A percentile compares a stretch with the other conserved stretches of the same genome.
phyloP scores from a whole-genome alignment of 345 rosid species.

The Draba incana region DNA sequence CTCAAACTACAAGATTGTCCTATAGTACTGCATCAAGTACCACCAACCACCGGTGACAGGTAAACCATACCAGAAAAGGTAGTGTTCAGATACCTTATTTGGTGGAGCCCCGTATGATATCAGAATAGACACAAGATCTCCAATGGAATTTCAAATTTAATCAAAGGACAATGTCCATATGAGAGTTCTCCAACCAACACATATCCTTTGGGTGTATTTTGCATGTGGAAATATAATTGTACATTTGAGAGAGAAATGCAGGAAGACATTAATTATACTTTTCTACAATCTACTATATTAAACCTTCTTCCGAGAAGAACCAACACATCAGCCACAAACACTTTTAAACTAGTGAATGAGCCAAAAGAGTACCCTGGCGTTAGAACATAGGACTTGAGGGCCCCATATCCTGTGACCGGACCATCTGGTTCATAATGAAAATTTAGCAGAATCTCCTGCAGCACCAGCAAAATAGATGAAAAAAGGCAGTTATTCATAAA shows the following conservation, averaged over 20 bases:
- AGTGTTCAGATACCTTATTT: conserved; percentile 59
- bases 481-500: no score
- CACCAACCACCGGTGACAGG: neutral
- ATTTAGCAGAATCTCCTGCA: conserved; percentile 71
- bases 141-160: conserved; percentile 48
- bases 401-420: conserved; percentile 82
- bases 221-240: conserved; percentile 38
- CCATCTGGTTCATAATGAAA: conserved; percentile 97
- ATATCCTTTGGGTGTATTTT: conserved; percentile 84
- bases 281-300: conserved; percentile 9
- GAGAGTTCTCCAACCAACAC: conserved; percentile 78
- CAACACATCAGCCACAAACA: conserved; percentile 4
- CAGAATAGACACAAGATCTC: conserved; percentile 69
- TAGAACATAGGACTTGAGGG: conserved; percentile 73
- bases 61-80: conserved; percentile 10
- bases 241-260: conserved; percentile 9
- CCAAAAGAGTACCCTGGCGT: conserved; percentile 71
- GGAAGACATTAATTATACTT: conserved; percentile 12
- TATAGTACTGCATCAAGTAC: conserved; percentile 14
- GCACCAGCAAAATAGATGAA: conserved; percentile 16
- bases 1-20: conserved; percentile 17
- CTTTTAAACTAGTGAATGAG: neutral
- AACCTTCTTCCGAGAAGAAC: conserved; percentile 32
- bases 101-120: conserved; percentile 85
- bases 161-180: conserved; percentile 67